These are phyloP conservation scores for Blastobotrys chiropterorum DNA, from an alignment of 805 yeast species.

Conservation along the genomic window DNA sequence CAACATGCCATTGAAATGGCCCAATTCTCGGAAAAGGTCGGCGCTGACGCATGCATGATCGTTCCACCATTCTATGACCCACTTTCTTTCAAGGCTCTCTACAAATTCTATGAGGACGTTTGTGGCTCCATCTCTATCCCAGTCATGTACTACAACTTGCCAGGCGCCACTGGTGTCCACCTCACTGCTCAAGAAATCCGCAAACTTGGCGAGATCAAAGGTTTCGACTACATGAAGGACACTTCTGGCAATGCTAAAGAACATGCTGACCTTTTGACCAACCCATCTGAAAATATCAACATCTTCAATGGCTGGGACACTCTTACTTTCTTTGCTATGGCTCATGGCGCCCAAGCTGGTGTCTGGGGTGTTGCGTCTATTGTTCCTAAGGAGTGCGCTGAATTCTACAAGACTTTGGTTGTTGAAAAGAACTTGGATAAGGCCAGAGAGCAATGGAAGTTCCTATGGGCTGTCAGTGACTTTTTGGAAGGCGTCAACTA, in stretches of 20 bases:
- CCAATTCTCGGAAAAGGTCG: slow-evolving; percentile 3
- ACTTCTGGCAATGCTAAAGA: slow-evolving; percentile 7
- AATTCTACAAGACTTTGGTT: slow-evolving; percentile 3
- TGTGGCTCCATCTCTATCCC: slow-evolving; percentile 5
- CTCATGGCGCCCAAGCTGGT: slow-evolving; percentile 1
- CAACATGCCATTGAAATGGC: slow-evolving; percentile 3
- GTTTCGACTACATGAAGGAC: slow-evolving; percentile 7
- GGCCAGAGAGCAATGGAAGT: slow-evolving; percentile 7
- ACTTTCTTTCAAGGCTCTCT: slow-evolving; percentile 6
- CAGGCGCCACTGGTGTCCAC: slow-evolving; percentile 5
- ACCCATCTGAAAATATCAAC: background rate
- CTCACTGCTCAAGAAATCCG: slow-evolving; percentile 5
- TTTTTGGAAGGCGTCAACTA: slow-evolving; percentile 7
- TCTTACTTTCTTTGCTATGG: slow-evolving; percentile 2
- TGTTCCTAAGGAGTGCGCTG: slow-evolving; percentile 6
- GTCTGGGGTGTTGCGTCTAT: slow-evolving; percentile 5
- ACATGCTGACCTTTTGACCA: slow-evolving; percentile 2
- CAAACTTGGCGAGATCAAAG: slow-evolving; percentile 4
- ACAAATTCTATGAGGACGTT: slow-evolving; percentile 7
- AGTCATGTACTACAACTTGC: slow-evolving; percentile 7
- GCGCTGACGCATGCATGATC: slow-evolving; percentile 4
- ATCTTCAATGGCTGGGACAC: slow-evolving; percentile 7
- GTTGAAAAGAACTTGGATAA: background rate
- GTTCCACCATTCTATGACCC: slow-evolving; percentile 8
- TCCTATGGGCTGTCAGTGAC: slow-evolving; percentile 6